Evolutionary conservation across 768 basidiomycete genomes (phyloP).

Genomic region (Mycena alexandri): DNA sequence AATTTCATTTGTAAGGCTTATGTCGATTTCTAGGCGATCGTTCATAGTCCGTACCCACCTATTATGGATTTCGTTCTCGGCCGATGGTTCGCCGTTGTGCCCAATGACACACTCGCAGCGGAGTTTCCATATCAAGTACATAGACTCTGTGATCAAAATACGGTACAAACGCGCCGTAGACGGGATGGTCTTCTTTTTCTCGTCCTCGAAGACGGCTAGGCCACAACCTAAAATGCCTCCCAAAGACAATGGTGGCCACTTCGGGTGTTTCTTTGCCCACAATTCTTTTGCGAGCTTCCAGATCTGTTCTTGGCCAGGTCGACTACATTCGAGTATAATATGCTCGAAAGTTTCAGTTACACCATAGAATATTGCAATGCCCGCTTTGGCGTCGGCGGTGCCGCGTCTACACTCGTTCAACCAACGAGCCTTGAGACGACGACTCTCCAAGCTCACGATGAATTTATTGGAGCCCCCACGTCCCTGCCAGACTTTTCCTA

Average conservation of each 20-base stretch:
- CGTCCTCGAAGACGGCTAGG: neutral
- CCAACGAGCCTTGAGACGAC: too few species aligned
- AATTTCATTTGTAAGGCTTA: neutral
- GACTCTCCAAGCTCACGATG: too few species aligned
- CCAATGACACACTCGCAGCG: neutral
- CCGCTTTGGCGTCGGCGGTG: too few species aligned
- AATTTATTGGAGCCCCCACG: too few species aligned
- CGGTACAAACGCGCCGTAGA: neutral
- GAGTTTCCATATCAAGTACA: conserved; percentile 5
- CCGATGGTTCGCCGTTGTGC: neutral
- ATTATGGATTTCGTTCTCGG: conserved; percentile 2
- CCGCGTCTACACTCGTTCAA: too few species aligned
- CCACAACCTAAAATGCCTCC: neutral
- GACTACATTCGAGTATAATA: neutral
- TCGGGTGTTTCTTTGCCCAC: neutral
- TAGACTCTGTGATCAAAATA: neutral
- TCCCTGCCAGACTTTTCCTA: too few species aligned
- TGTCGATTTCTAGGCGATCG: neutral
- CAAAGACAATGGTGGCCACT: neutral
- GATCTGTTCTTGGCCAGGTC: neutral
- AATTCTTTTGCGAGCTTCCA: neutral
- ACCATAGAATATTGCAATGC: too few species aligned
- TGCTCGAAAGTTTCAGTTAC: neutral
- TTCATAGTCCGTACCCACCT: conserved; percentile 4
- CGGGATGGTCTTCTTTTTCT: neutral